Evolutionary conservation across 140 eudicot genomes (phyloP).

Genomic region (Erigeron philadelphicus): DNA sequence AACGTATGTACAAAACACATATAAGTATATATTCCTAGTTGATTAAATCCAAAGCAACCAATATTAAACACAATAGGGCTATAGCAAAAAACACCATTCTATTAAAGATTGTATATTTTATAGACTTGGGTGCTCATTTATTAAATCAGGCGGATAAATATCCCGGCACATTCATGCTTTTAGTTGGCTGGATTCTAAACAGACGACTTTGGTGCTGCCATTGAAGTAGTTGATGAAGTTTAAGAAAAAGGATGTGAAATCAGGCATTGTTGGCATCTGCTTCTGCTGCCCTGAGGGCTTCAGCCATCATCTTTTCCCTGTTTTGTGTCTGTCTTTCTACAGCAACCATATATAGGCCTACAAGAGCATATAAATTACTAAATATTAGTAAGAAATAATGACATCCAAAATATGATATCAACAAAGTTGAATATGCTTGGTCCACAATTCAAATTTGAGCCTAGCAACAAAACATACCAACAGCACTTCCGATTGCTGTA

Average conservation of each 20-base stretch:
- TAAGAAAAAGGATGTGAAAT: slow-evolving; percentile 2
- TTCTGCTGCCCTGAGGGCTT: slow-evolving; percentile 50
- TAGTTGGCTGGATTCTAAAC: slow-evolving; percentile 2
- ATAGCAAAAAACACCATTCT: slow-evolving; percentile 20
- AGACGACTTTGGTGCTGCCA: not conserved
- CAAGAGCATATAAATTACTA: slow-evolving; percentile 5
- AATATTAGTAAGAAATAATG: not conserved
- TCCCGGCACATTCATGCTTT: not conserved
- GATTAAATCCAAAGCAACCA: not conserved
- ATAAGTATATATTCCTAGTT: not conserved
- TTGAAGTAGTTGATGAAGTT: not conserved
- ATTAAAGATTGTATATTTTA: slow-evolving; percentile 2
- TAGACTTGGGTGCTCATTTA: slow-evolving; percentile 17
- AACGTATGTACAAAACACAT: slow-evolving; percentile 4
- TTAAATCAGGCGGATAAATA: slow-evolving; percentile 16
- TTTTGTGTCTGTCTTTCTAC: slow-evolving; percentile 85
- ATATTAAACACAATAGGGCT: not conserved
- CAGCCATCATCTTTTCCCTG: slow-evolving; percentile 74
- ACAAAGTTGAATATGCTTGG: not conserved
- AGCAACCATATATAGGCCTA: slow-evolving; percentile 86
- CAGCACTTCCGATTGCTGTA: slow-evolving; percentile 73
- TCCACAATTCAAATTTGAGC: not conserved
- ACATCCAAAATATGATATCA: not conserved
- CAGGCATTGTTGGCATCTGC: slow-evolving; percentile 33
- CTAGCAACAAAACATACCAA: slow-evolving; percentile 38